Evolutionary conservation across 2,329 filamentous ascomycete genomes (phyloP), one percentile per base, ranked within the genome.

Genomic region (Chrysoporthe puriensis): DNA sequence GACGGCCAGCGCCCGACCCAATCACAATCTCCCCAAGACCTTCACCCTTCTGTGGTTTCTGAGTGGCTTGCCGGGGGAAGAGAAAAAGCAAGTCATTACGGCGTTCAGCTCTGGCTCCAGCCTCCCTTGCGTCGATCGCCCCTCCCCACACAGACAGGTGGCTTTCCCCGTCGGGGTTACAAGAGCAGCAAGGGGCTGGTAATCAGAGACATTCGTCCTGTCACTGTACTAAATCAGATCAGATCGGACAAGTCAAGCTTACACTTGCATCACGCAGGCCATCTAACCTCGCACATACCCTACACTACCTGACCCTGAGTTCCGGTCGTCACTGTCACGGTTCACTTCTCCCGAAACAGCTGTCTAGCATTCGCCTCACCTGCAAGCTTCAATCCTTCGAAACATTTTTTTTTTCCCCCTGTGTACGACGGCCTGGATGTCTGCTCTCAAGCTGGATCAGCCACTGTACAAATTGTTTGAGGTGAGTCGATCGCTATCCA

Each of bases 381-480:
- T 73, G 74, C 74, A 62, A 58, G 46, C 50, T 54, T 26, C 34
- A 34, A 42, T n/a, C 44, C 18, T 62, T 66, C 46, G 34, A 63
- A 67, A 62, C 42, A 52, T 52, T 72, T 76, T 14, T 32, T 32
- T 54, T 14, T 44, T 21, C n/a, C n/a, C n/a, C 3, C 21, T 46
- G 26, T 40, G 73, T 70, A 74, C 75, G 74, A 79, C 79, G 80
- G 81, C 79, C 85, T 86, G 78, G 77, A 88, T 88, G 86, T 88
- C 85, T 83, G 76, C 82, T 77, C 78, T 79, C 76, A 87, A 86
- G 80, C 85, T 85, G 76, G 82, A 84, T 74, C 84, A 82, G 75
- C 79, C 83, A 74, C 77, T 83, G 72, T 87, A 86, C 78, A 86
- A 86, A 80, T 81, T 85, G 77, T 87, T 84, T 76, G 84, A 88